Base-by-base conservation (phyloP, 176 grass and related monocot genomes). In the Triticum timopheevii region DNA sequence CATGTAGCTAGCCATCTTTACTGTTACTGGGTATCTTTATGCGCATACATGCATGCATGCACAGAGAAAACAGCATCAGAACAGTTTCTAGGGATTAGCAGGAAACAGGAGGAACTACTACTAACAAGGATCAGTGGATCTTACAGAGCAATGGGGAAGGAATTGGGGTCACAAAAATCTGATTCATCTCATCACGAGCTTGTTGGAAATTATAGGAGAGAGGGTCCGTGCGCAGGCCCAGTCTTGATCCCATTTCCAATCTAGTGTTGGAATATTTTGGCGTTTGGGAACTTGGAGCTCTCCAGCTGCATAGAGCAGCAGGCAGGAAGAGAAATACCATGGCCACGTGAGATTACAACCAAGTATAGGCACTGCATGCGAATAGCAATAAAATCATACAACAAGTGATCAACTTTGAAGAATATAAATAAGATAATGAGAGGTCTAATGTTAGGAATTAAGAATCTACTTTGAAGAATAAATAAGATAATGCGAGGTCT, bases 231-330 rank as follows among this genome's bases (percentile, higher is more conserved):
- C 9, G 59, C 73, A 89, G 79, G 87, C 67, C 83, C 44, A 79
- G 84, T 87, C 86, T 83, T 81, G 79, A 89, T 86, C 79, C 75
- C 17, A 61, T 68, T 82, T 82, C 62, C 79, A 31, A 65, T 61
- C 73, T 67, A 45, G 20, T 82, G 58, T 56, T 28, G 17, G 44
- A 83, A 89, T 87, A 66, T 61, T 80, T 67, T 74, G 83, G 64
- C 69, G 30, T 85, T 84, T 88, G 82, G 90, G 86, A 77, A 92
- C 80, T 92, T 92, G 90, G 74, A 86, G 80, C 87, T 34, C 80
- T 44, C 50, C 83, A 36, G 44, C 44, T 47, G 34, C 20, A 38
- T 74, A 73, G 6, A 47, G 39, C 76, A 73, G 73, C 73, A 49
- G 35, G 24, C 33, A 13, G 27, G 66, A 62, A 27, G 65, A 15